Base-by-base conservation (phyloP, 768 basidiomycete species). In the Calocybe cyanea region DNA sequence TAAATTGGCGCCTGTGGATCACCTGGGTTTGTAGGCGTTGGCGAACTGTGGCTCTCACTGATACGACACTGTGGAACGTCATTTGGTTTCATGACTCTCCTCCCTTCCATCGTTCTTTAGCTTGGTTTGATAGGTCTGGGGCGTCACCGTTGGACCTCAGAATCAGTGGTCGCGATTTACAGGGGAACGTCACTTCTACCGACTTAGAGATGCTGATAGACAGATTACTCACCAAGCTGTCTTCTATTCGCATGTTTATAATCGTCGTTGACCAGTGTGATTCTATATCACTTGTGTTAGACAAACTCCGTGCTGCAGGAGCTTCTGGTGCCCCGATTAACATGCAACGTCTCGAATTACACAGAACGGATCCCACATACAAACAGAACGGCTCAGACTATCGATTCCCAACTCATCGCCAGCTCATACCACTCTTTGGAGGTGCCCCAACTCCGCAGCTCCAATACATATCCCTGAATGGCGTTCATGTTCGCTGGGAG, bases 311-410 rank as follows among this genome's bases (percentile, higher is more conserved):
- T 41, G 47, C 55, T 3, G 64, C 67, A 2, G 69, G 67, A 7
- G 53, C 52, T 21, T 48, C 61, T 9, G 63, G 66, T 2, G 49
- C 56, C 20, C 62, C 71, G 14, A 67, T 76, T 49, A 65, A 63
- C 32, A 58, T 89, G n/a, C 72, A 82, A 51, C 77, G 77, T 21
- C 64, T 87, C 51, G 85, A 87, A 61, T 60, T 89, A 20, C 83
- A 85, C 60, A 78, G 83, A 24, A 64, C 67, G 11, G 79, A 78
- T 4, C 48, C 61, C 21, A 72, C 75, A 31, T 75, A 71, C 46
- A 50, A 71, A 14, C 75, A 75, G 64, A 53, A 70, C 18, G 77
- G 75, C 8, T 40, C 54, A 7, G 72, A 63, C 9, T 75, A 68
- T 53, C 58, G 68, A 34, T 63, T 65, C 15, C 54, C 32, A 61